Conservation (phyloP, 352 stramenopile genomes). For the Phytophthora melonis region DNA sequence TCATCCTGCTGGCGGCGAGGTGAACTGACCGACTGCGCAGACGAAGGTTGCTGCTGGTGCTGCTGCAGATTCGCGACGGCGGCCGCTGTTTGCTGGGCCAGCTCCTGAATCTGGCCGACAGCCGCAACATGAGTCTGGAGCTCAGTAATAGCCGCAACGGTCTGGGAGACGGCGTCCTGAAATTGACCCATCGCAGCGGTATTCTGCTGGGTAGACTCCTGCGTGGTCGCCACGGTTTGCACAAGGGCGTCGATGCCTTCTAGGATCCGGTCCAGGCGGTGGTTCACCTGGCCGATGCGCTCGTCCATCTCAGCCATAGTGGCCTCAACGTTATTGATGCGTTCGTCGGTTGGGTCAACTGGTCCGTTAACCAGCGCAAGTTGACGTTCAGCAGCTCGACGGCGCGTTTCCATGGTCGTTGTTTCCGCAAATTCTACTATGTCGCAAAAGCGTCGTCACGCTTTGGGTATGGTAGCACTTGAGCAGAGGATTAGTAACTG, state of each 20-base stretch:
- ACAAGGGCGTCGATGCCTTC: constrained; percentile 16
- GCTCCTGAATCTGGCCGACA: constrained; percentile 8
- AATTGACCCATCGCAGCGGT: not conserved
- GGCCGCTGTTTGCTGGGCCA: constrained; percentile 6
- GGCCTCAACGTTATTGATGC: not conserved
- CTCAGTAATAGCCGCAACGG: constrained; percentile 1
- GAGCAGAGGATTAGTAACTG: too few relatives aligned
- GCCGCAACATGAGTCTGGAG: not conserved
- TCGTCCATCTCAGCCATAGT: constrained; percentile 7
- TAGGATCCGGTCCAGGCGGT: constrained; percentile 11
- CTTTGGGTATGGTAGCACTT: too few relatives aligned
- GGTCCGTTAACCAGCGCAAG: constrained; percentile 3
- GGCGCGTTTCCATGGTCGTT: constrained; percentile 17
- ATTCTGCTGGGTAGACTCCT: constrained; percentile 1
- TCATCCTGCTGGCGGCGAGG: not conserved
- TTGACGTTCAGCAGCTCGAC: not conserved
- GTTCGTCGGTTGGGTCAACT: not conserved
- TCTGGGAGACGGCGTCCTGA: constrained; percentile 8
- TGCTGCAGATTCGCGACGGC: constrained; percentile 7
- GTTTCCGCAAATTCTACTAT: constrained; percentile 22
- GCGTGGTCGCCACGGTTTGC: not conserved
- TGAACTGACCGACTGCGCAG: too few relatives aligned
- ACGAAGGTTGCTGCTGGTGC: not conserved
- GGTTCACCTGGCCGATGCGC: constrained; percentile 9
- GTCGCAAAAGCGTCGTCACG: too few relatives aligned